Evolutionary conservation across 495 filamentous ascomycete genomes (phyloP).

Genomic region (Neurospora pannonica): DNA sequence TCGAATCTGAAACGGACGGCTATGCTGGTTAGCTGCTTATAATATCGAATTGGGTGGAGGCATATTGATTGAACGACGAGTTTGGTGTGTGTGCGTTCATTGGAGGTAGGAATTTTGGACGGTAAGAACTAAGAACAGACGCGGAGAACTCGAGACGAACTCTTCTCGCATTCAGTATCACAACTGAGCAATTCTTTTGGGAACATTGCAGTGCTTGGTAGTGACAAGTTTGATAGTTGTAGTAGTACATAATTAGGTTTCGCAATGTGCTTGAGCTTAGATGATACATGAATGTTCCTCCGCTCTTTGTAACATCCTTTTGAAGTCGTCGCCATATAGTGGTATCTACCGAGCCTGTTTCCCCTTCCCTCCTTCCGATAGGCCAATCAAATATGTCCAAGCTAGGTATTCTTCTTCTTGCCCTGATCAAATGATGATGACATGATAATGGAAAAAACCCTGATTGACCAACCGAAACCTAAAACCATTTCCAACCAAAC

Average conservation of each 20-base stretch:
- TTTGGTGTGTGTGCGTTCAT: neutral
- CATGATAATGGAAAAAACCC: neutral
- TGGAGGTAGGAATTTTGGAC: neutral
- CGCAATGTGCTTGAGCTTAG: neutral
- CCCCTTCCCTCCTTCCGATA: neutral
- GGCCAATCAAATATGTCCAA: constrained; percentile 4
- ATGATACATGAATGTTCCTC: neutral
- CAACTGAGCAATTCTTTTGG: neutral
- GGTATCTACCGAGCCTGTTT: neutral
- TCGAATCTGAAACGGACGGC: neutral
- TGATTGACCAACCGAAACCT: neutral
- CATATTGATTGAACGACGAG: neutral
- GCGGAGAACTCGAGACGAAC: neutral
- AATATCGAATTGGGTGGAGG: neutral
- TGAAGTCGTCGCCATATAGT: neutral
- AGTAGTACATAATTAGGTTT: constrained; percentile 10
- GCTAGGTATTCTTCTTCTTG: constrained; percentile 2
- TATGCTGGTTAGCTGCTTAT: neutral
- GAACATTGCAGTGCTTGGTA: neutral
- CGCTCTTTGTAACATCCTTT: neutral
- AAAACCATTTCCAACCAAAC: constrained; percentile 1
- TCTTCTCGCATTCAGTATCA: neutral
- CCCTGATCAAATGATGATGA: neutral
- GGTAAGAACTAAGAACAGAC: neutral
- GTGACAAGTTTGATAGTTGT: neutral